Conservation (phyloP, 1,139 yeast genomes). For the Schwanniomyces etchellsii region DNA sequence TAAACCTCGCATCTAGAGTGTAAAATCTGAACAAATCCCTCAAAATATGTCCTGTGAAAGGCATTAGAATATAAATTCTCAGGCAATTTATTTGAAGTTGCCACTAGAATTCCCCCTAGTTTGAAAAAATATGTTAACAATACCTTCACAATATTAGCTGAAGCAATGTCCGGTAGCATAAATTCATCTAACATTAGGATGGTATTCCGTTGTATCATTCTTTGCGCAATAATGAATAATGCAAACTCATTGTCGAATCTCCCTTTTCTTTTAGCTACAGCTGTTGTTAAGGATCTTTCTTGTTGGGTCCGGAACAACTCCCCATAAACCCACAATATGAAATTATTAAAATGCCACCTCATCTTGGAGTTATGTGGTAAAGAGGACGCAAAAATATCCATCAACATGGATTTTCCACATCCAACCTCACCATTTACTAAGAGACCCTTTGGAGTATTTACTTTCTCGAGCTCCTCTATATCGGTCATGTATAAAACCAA, state of each 20-base stretch:
- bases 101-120: conserved; percentile 68
- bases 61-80: conserved; percentile 64
- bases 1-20: conserved; percentile 57
- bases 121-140: conserved; percentile 65
- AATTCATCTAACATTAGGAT: conserved; percentile 65
- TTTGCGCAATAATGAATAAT: conserved; percentile 62
- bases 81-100: conserved; percentile 67
- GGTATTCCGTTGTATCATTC: conserved; percentile 54
- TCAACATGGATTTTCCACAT: conserved; percentile 68
- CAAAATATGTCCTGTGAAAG: conserved; percentile 54
- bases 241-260: conserved; percentile 60
- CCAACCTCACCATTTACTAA: conserved; percentile 71
- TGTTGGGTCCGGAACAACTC: conserved; percentile 56
- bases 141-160: conserved; percentile 62
- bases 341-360: conserved; percentile 68
- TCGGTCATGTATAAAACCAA: conserved; percentile 50
- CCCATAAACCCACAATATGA: conserved; percentile 61
- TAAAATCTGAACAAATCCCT: conserved; percentile 50
- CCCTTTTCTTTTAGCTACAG: conserved; percentile 23
- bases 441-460: conserved; percentile 60
- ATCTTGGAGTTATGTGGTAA: conserved; percentile 60
- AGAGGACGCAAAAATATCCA: conserved; percentile 65
- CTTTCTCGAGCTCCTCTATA: conserved; percentile 56
- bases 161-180: conserved; percentile 68
- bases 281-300: conserved; percentile 29